Percentiles rank a stretch among this genome's conserved stretches.
Evolutionary conservation across 2,329 filamentous ascomycete species (phyloP).

Genomic region (Claviceps citrina): DNA sequence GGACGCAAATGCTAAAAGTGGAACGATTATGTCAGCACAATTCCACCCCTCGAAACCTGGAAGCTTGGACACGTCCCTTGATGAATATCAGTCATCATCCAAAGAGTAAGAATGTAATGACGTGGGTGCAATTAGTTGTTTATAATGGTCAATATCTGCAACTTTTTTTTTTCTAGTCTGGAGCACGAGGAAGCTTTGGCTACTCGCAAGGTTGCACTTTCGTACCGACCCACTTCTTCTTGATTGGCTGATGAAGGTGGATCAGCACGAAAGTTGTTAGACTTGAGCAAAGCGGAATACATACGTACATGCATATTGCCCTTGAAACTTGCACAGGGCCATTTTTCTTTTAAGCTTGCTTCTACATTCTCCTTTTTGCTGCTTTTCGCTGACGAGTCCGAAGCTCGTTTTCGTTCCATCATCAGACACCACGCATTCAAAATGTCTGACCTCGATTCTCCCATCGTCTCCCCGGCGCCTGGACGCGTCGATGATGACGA

Average conservation of each 20-base stretch:
- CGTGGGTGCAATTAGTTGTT: no score
- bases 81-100: no score
- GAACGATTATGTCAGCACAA: conserved; percentile 17
- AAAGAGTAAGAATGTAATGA: no score
- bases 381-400: neutral
- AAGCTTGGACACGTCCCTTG: neutral
- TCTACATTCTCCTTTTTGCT: neutral
- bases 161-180: no score
- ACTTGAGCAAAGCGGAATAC: no score
- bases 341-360: neutral
- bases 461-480: conserved; percentile 22
- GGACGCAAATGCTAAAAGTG: conserved; percentile 1
- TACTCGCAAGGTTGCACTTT: neutral
- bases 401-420: no score
- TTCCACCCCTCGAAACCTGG: neutral
- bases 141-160: no score
- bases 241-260: neutral
- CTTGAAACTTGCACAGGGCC: neutral
- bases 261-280: neutral
- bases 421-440: no score
- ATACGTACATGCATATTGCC: no score
- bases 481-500: conserved; percentile 25
- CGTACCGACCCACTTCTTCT: neutral
- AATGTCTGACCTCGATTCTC: conserved; percentile 34
- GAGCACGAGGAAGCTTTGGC: no score